Percentiles rank a stretch among this genome's conserved stretches.
These are phyloP conservation scores for Fraxinus angustifolia DNA, from an alignment of 305 asterid genomes.

Conservation along the genomic window DNA sequence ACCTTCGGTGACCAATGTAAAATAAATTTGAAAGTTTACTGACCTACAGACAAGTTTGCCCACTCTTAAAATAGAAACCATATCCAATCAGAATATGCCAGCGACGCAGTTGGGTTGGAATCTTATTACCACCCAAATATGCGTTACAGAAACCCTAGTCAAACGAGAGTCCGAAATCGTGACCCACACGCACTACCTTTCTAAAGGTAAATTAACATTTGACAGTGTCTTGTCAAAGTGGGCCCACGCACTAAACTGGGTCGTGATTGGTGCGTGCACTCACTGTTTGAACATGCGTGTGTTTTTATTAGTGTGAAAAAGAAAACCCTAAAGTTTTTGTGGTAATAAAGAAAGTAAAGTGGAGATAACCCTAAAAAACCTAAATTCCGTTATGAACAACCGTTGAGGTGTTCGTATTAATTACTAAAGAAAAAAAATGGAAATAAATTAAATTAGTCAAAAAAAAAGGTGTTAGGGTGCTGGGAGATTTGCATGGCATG, in stretches of 20 bases:
- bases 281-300: neutral
- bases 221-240: slow-evolving; percentile 26
- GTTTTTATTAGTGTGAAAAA: slow-evolving; percentile 10
- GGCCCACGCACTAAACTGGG: slow-evolving; percentile 27
- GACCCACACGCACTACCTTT: slow-evolving; percentile 21
- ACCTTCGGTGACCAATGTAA: neutral
- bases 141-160: slow-evolving; percentile 40
- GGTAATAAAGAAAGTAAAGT: slow-evolving; percentile 29
- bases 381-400: slow-evolving; percentile 5
- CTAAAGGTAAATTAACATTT: slow-evolving; percentile 4
- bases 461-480: slow-evolving; percentile 22
- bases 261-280: slow-evolving; percentile 28
- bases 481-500: neutral
- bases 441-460: neutral
- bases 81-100: slow-evolving; percentile 34
- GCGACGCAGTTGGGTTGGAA: slow-evolving; percentile 27
- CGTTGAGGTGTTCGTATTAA: slow-evolving; percentile 5
- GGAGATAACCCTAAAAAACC: slow-evolving; percentile 31
- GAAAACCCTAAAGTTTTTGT: slow-evolving; percentile 38
- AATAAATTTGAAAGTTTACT: neutral
- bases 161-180: slow-evolving; percentile 22
- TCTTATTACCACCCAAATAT: slow-evolving; percentile 38
- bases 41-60: neutral
- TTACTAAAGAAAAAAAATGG: neutral
- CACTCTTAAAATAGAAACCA: slow-evolving; percentile 17